Conservation (phyloP, 176 grass and related monocot species). For the Carex cristatella region DNA sequence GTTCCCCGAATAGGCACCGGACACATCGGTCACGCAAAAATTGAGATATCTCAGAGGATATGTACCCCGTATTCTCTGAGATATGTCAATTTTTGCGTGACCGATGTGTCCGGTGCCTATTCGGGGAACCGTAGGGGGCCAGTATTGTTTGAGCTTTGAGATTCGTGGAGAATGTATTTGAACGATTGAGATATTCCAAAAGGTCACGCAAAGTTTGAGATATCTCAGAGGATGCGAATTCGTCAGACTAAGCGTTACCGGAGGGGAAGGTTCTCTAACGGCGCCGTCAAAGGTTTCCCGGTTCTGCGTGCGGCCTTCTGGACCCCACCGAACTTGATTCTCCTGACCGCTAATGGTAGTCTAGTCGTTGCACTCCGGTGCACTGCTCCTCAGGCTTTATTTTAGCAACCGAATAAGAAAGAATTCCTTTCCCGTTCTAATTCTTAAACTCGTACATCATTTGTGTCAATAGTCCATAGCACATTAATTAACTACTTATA, state of each 20-base stretch:
- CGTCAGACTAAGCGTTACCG: not conserved
- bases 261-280: slow-evolving; percentile 37
- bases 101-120: too few species aligned
- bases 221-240: too few species aligned
- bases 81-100: too few species aligned
- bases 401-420: not conserved
- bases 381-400: not conserved
- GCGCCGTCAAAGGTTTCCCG: slow-evolving; percentile 4
- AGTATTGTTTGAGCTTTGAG: too few species aligned
- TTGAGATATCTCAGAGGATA: too few species aligned
- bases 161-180: too few species aligned
- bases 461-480: not conserved
- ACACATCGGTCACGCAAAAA: too few species aligned
- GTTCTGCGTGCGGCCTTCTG: not conserved
- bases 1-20: too few species aligned
- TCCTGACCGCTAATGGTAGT: not conserved
- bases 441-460: not conserved
- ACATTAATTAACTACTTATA: not conserved
- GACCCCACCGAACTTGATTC: not conserved
- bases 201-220: too few species aligned
- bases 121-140: too few species aligned
- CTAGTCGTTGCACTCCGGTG: not conserved
- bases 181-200: too few species aligned
- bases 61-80: too few species aligned
- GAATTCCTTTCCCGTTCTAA: not conserved